phyloP scores from a whole-genome alignment of 148 eudicot genomes.

The Gaultheria prostrata region DNA sequence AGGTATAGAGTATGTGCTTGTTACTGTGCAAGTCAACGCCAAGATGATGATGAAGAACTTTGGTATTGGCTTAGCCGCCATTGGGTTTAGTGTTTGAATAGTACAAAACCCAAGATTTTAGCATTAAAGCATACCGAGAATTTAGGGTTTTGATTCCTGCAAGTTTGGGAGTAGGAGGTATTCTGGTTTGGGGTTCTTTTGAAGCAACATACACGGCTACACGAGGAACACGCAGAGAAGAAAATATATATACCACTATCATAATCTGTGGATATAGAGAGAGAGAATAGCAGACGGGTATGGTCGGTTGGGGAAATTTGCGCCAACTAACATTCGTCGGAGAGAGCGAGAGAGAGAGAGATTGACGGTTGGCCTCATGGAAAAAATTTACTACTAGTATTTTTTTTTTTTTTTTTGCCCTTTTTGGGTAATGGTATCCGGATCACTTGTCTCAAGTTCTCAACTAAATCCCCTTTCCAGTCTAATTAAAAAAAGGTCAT shows the following conservation, averaged over 20 bases:
- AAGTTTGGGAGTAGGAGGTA: background rate
- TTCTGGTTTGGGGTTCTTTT: background rate
- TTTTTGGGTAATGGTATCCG: too few species aligned
- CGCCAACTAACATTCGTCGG: slow-evolving; percentile 12
- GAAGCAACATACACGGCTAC: background rate
- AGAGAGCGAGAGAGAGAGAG: background rate
- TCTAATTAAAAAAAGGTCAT: too few species aligned
- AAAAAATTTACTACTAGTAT: too few species aligned
- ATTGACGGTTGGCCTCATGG: too few species aligned
- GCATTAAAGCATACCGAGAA: background rate
- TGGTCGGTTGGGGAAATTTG: background rate
- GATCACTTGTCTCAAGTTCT: too few species aligned
- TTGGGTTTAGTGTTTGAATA: slow-evolving; percentile 1
- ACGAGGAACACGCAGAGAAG: background rate
- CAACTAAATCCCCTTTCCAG: too few species aligned
- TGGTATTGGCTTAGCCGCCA: slow-evolving; percentile 4
- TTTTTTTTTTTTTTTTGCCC: too few species aligned
- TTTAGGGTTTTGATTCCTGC: background rate
- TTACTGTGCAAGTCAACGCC: slow-evolving; percentile 16
- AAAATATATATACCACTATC: background rate
- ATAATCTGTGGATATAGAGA: background rate
- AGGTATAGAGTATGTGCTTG: slow-evolving; percentile 28
- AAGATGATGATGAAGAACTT: slow-evolving; percentile 8
- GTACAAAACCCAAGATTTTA: background rate
- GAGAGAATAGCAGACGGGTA: slow-evolving; percentile 5